Evolutionary conservation across 305 asterid genomes (phyloP), one percentile per base, ranked within the genome.

Genomic region (Fraxinus paxiana): DNA sequence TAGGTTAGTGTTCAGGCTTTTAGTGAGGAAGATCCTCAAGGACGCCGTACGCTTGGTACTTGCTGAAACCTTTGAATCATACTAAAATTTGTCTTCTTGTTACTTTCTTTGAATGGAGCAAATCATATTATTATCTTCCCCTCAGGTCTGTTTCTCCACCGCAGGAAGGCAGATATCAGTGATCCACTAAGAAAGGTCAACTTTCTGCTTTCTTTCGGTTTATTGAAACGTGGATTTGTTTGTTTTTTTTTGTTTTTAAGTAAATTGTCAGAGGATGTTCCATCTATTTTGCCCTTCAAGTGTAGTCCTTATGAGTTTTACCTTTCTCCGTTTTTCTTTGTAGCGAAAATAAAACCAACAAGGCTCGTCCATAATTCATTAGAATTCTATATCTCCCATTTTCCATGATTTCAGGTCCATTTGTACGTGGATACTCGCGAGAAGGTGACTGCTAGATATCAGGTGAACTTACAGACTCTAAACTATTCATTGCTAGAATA

Each of bases 1-100:
- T 82, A 96, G 99, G 92, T 96, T 81, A 96, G 96, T 75, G 91
- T 96, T 80, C 98, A 96, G 94, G 98, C 99, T 80, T 96, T 96
- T 83, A 92, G 93, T 73, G 96, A 96, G 83, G 99, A 96, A 90
- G 97, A 96, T 79, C 97, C 94, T 77, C 98, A 94, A 90, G 99
- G 99, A 78, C 94, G 98, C 38, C 93, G 98, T 20, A 96, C 99
- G 1, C 98, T 96, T 83, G 99, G 99, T 96, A 91, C 76, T 35
- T 82, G 78, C 79, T 37, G 35, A 79, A 75, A 61, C 77, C 41
- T 65, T 74, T 71, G 24, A 56, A 30, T 76, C 8, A 0, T 24
- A 65, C 37, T 80, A 63, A 63, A 51, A 78, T 72, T 34, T 82
- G 30, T 70, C 69, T 34, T 70, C 69, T 34, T 33, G 12, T 69